Evolutionary conservation across 257 asterid genomes (phyloP).

Genomic region (Forsythia viridissima): DNA sequence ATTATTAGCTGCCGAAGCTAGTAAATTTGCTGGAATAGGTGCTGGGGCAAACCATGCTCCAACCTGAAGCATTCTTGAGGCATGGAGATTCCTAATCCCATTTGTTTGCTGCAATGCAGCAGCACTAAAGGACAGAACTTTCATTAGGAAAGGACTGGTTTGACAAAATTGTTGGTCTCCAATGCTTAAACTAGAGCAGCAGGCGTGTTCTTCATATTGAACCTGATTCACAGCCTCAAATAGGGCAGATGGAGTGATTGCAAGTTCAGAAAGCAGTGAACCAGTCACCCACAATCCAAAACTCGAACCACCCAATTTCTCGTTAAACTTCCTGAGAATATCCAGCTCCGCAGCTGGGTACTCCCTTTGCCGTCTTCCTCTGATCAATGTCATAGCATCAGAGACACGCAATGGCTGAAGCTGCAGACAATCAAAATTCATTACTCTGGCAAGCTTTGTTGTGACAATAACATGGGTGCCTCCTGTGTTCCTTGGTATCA

Average conservation of each 20-base stretch:
- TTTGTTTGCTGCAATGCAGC: constrained; percentile 45
- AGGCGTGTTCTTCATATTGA: constrained; percentile 37
- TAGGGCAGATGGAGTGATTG: constrained; percentile 55
- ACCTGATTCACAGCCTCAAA: constrained; percentile 62
- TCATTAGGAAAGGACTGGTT: constrained; percentile 58
- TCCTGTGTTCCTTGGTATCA: constrained; percentile 76
- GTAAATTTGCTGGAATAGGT: constrained; percentile 57
- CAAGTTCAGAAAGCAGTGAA: constrained; percentile 62
- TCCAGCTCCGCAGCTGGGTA: constrained; percentile 54
- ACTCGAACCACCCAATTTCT: constrained; percentile 62
- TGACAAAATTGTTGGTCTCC: constrained; percentile 16
- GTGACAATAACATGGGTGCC: constrained; percentile 87
- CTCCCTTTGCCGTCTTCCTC: constrained; percentile 64
- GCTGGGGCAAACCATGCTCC: constrained; percentile 85
- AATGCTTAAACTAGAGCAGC: too few relatives aligned
- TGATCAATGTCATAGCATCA: constrained; percentile 62
- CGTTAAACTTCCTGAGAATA: constrained; percentile 54
- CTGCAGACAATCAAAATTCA: constrained; percentile 66
- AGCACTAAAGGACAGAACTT: constrained; percentile 47
- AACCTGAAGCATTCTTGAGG: constrained; percentile 61
- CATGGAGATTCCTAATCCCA: constrained; percentile 34
- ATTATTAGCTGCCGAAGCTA: constrained; percentile 63
- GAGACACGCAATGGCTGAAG: constrained; percentile 57
- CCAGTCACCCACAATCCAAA: constrained; percentile 70
- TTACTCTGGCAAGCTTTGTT: constrained; percentile 57